Conservation (phyloP, 768 basidiomycete species). For the Termitomyces heimii region DNA sequence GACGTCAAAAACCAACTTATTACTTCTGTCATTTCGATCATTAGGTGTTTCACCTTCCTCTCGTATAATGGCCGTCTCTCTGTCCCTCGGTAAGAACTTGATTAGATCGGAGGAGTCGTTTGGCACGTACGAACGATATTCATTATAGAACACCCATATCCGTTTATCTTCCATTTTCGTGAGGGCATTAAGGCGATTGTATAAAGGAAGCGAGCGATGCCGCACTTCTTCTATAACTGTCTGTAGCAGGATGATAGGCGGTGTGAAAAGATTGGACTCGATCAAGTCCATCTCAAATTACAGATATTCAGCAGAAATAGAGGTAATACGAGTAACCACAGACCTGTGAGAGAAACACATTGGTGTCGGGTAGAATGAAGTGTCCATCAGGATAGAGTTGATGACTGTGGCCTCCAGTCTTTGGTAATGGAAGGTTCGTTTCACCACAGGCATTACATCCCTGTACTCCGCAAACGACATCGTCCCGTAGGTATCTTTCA, state of each 20-base stretch:
- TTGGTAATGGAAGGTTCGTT: conserved; percentile 46
- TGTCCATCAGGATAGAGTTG: conserved; percentile 33
- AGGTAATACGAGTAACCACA: not conserved
- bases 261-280: conserved; percentile 65
- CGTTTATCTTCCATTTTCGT: conserved; percentile 80
- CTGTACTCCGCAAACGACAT: conserved; percentile 82
- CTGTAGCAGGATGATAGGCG: conserved; percentile 87
- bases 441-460: conserved; percentile 58
- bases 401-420: conserved; percentile 53
- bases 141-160: conserved; percentile 86
- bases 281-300: conserved; percentile 83
- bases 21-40: conserved; percentile 92
- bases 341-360: conserved; percentile 4
- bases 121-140: conserved; percentile 66
- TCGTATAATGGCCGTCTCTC: conserved; percentile 75
- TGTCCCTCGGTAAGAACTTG: conserved; percentile 20
- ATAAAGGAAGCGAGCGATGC: conserved; percentile 87
- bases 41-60: conserved; percentile 83
- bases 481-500: conserved; percentile 90
- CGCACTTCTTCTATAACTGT: conserved; percentile 96
- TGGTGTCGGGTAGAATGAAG: not conserved
- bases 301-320: not conserved
- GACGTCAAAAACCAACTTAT: conserved; percentile 3
- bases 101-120: not conserved
- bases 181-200: conserved; percentile 86